Percentiles rank a stretch among this genome's conserved stretches.
Evolutionary conservation across 164 flowering plant genomes (phyloP).

Genomic region (Warburgia ugandensis): DNA sequence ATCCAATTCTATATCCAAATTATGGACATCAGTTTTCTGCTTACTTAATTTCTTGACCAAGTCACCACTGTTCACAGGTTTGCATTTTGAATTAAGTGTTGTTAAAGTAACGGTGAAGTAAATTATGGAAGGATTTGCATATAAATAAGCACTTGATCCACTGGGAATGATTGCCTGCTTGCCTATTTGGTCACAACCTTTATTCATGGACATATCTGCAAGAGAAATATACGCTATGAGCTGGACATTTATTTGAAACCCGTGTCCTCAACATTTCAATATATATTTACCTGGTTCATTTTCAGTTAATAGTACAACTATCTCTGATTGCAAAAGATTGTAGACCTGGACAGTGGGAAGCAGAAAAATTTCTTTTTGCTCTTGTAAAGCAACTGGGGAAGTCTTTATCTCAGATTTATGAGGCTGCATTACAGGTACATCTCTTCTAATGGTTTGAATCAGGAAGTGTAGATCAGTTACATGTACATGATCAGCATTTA

Average conservation of each 20-base stretch:
- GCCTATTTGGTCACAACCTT: slow-evolving; percentile 31
- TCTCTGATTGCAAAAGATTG: slow-evolving; percentile 61
- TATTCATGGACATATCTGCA: slow-evolving; percentile 38
- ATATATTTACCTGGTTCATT: slow-evolving; percentile 37
- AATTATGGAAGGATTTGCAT: slow-evolving; percentile 69
- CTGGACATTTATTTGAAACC: not conserved
- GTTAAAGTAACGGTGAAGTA: slow-evolving; percentile 60
- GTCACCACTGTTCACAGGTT: slow-evolving; percentile 76
- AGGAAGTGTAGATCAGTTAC: slow-evolving; percentile 54
- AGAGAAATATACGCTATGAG: slow-evolving; percentile 5
- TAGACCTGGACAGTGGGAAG: slow-evolving; percentile 76
- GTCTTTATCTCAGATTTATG: slow-evolving; percentile 25
- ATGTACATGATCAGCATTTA: slow-evolving; percentile 29
- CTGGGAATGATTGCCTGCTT: slow-evolving; percentile 54
- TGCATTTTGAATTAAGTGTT: slow-evolving; percentile 48
- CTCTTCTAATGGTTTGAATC: slow-evolving; percentile 61
- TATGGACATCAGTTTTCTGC: slow-evolving; percentile 36
- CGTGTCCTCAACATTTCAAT: not conserved
- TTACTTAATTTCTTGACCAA: slow-evolving; percentile 74
- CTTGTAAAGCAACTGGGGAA: slow-evolving; percentile 55
- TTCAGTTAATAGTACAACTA: slow-evolving; percentile 63
- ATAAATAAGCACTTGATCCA: slow-evolving; percentile 63
- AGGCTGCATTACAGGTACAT: slow-evolving; percentile 60
- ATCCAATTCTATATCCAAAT: slow-evolving; percentile 72
- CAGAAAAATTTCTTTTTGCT: slow-evolving; percentile 82